Base-by-base conservation (phyloP, 305 asterid species). In the Solanum hybrid region DNA sequence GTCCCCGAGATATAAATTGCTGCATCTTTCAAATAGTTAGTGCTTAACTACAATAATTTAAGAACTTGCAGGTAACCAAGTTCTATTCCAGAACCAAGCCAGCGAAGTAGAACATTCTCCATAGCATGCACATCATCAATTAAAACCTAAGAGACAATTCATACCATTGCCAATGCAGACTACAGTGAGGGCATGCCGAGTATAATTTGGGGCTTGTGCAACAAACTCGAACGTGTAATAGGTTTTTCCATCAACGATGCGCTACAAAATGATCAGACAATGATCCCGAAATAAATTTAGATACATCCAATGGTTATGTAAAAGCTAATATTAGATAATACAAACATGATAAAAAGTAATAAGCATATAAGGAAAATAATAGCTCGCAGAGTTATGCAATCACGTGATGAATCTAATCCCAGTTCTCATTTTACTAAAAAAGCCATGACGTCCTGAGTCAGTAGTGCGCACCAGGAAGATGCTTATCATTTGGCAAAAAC, bases 161-260 rank as follows among this genome's bases (percentile, higher is more conserved):
- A 26, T 95, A 96, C 99, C 99, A 69, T 95, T 97, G 90, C 96
- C 97, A 90, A 96, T 91, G 85, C 95, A 94, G 91, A 97, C 93
- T 22, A 95, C 86, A 87, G 94, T 93, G 85, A 97, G 96, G 90
- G 99, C 98, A 95, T 96, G 98, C 24, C 99, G 97, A 79, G 97
- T 94, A 87, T 94, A 96, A 91, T 95, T 96, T 66, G 96, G 98
- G 89, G 98, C 98, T 93, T 95, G 91, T 29, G 98, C 98, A 26
- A 93, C 60, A 91, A 94, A 97, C 91, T 97, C 98, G 9, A 97
- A 92, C 1, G 95, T 93, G 94, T 94, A 97, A 91, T 95, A 97
- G 6, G 95, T 91, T 93, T 91, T 95, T 35, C 98, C 99, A 37
- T 95, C 98, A 32, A 91, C 93, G n/a, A 93, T 95, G 29, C 93